Percentiles rank a stretch among this genome's conserved stretches.
Conservation (phyloP, 2,329 filamentous ascomycete genomes). For the Cadophora sp. region DNA sequence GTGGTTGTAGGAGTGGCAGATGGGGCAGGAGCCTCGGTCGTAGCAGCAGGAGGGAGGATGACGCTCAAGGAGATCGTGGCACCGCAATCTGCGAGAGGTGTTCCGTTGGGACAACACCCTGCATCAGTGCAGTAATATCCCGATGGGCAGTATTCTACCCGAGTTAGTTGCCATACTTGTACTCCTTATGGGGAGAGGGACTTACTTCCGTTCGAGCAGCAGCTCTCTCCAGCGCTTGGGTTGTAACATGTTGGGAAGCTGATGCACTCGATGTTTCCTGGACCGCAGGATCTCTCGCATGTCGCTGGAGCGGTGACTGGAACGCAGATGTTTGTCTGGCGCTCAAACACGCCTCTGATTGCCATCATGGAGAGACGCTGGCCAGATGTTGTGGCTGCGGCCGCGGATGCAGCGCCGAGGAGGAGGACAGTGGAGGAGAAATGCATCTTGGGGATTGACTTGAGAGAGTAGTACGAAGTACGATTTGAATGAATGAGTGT, state of each 20-base stretch:
- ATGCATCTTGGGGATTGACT: neutral
- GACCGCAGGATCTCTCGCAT: conserved; percentile 18
- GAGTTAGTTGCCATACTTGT: neutral
- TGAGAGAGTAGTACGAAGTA: too few relatives aligned
- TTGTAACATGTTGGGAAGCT: conserved; percentile 20
- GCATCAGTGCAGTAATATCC: conserved; percentile 19
- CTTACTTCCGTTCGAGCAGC: conserved; percentile 21
- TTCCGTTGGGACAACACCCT: conserved; percentile 9
- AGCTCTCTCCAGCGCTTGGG: conserved; percentile 17
- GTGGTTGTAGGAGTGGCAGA: neutral
- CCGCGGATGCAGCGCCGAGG: conserved; percentile 13
- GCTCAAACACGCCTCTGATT: conserved; percentile 11
- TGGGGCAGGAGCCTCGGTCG: neutral
- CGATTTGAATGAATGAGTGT: neutral
- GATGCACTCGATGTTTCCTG: conserved; percentile 17
- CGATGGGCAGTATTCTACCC: conserved; percentile 18
- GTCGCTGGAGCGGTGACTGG: conserved; percentile 17
- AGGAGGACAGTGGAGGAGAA: conserved; percentile 6
- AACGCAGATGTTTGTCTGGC: conserved; percentile 10
- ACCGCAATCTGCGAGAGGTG: conserved; percentile 10
- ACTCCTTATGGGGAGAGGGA: neutral
- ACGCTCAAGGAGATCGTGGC: conserved; percentile 20
- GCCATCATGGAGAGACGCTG: conserved; percentile 19
- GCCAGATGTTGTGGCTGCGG: neutral
- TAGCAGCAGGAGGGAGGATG: conserved; percentile 10